Evolutionary conservation across 345 rosid genomes (phyloP).

Genomic region (Turnera subulata): DNA sequence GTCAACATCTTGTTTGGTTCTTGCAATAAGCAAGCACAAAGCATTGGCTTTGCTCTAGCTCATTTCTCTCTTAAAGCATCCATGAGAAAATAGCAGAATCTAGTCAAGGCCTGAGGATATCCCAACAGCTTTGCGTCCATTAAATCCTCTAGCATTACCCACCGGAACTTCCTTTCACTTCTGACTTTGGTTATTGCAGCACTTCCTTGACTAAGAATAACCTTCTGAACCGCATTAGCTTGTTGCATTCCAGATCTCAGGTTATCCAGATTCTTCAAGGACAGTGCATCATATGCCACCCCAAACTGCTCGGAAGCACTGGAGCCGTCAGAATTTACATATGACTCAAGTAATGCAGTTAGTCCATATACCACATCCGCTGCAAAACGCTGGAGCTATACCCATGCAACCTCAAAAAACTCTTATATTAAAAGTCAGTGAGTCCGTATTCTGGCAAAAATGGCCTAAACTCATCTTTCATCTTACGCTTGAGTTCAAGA

Average conservation of each 20-base stretch:
- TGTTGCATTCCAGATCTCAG: constrained; percentile 84
- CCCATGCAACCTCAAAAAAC: constrained; percentile 82
- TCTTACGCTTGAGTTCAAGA: constrained; percentile 69
- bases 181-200: too few species aligned
- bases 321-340: too few species aligned
- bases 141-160: too few species aligned
- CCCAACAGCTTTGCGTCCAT: too few species aligned
- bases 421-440: constrained; percentile 74
- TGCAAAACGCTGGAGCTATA: constrained; percentile 89
- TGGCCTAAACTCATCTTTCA: constrained; percentile 84
- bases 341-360: constrained; percentile 93
- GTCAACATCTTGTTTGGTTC: constrained; percentile 70
- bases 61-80: constrained; percentile 96
- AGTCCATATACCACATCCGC: constrained; percentile 96
- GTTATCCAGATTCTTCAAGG: constrained; percentile 67
- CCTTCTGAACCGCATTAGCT: constrained; percentile 83
- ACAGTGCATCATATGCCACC: constrained; percentile 92
- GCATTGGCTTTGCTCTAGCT: constrained; percentile 84
- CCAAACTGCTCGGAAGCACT: too few species aligned
- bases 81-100: constrained; percentile 92
- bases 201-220: too few species aligned
- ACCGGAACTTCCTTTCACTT: too few species aligned
- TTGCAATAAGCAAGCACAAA: too few species aligned
- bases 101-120: constrained; percentile 89
- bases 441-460: constrained; percentile 91